A percentile compares a stretch with the other conserved stretches of the same genome.
Evolutionary conservation across 805 yeast species (phyloP).

Genomic region (Cyberlindnera japonica): DNA sequence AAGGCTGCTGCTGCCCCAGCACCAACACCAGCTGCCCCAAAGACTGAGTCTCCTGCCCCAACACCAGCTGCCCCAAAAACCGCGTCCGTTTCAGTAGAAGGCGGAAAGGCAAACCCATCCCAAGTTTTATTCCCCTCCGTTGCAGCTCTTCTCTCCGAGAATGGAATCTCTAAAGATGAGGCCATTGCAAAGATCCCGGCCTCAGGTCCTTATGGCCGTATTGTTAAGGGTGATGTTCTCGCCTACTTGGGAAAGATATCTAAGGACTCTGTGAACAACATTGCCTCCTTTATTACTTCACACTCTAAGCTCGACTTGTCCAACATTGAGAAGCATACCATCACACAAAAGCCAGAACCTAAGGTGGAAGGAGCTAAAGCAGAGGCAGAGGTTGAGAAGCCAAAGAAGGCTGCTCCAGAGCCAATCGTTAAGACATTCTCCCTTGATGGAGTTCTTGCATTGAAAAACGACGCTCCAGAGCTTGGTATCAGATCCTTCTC

Average conservation of each 20-base stretch:
- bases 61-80: slow-evolving; percentile 18
- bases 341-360: slow-evolving; percentile 27
- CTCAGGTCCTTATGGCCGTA: slow-evolving; percentile 84
- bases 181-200: slow-evolving; percentile 73
- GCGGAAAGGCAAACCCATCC: slow-evolving; percentile 51
- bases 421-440: slow-evolving; percentile 33
- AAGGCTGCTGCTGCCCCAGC: slow-evolving; percentile 23
- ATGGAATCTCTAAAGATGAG: slow-evolving; percentile 62
- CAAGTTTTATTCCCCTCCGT: slow-evolving; percentile 83
- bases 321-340: slow-evolving; percentile 44
- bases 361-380: slow-evolving; percentile 17
- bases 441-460: slow-evolving; percentile 25
- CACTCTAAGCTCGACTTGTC: slow-evolving; percentile 68
- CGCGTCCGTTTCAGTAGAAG: slow-evolving; percentile 19
- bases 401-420: slow-evolving; percentile 29
- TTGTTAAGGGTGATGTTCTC: slow-evolving; percentile 87
- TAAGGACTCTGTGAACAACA: slow-evolving; percentile 44
- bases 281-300: slow-evolving; percentile 53
- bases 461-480: slow-evolving; percentile 30
- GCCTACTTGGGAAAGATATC: slow-evolving; percentile 76
- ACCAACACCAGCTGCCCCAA: slow-evolving; percentile 20
- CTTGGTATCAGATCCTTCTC: slow-evolving; percentile 21
- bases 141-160: slow-evolving; percentile 52
- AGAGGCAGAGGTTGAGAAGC: slow-evolving; percentile 13
- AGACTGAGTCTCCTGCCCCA: slow-evolving; percentile 16